Evolutionary conservation across 2,329 filamentous ascomycete genomes (phyloP), one percentile per base, ranked within the genome.

Genomic region (Gaeumannomyces sp.): DNA sequence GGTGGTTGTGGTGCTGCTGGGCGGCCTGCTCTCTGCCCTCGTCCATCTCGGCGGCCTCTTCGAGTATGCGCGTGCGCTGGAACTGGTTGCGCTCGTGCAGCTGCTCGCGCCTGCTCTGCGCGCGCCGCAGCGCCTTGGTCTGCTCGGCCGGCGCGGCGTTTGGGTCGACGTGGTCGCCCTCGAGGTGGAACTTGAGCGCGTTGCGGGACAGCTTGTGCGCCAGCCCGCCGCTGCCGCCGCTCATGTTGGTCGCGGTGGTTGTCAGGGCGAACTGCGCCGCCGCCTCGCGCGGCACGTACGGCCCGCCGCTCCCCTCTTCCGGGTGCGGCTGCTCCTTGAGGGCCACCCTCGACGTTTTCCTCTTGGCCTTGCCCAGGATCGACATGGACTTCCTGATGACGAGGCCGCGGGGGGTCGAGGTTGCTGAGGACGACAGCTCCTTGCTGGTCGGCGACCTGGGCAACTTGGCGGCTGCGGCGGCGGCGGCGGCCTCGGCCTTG

Each of bases 201-300:
- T 74, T 72, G 56, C 75, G 74, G 10, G 81, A 80, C 16, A 83
- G 70, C 63, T 76, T 79, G 68, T 82, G 80, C 16, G 77, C 71
- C 13, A 75, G 71, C 31, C 70, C 38, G 22, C 61, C 61, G 27
- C 28, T 25, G 22, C 45, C 53, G 61, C 79, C 73, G 31, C 74
- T 73, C 71, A 76, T 73, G 57, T 71, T 69, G 27, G 79, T 78
- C 22, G 78, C 75, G 1, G 82, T 84, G 0, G 84, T 80, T 0
- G 85, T 87, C 59, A 78, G 75, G 13, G 79, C 75, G 69, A 87
- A 87, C 65, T 86, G 83, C 16, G 78, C 71, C 1, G 84, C 84
- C 0, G 85, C 85, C 50, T 82, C 78, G 63, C 78, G 77, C 19
- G 85, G 85, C 2, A 85, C 73, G 68, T 87, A 81, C 50, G 76